Conservation (phyloP, 495 filamentous ascomycete genomes). For the Aspergillus sclerotioniger region DNA sequence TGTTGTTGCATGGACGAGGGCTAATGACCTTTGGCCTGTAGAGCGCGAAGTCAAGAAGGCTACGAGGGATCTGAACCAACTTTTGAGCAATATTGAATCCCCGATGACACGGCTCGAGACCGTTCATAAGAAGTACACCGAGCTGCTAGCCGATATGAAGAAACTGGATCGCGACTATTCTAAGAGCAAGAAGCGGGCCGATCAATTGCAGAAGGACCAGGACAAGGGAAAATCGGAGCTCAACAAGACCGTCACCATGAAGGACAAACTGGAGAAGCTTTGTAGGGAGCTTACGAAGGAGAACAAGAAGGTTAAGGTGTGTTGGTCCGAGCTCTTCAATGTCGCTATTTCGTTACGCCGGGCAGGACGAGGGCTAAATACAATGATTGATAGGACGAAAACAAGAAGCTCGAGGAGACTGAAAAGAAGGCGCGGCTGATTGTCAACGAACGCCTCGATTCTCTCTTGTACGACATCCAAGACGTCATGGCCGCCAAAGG, state of each 20-base stretch:
- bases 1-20: constrained; percentile 10
- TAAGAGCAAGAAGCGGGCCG: constrained; percentile 93
- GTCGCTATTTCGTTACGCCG: background rate
- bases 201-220: constrained; percentile 95
- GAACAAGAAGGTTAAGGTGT: constrained; percentile 94
- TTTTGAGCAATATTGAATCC: constrained; percentile 76
- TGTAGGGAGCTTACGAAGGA: constrained; percentile 90
- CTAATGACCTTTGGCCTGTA: constrained; percentile 35
- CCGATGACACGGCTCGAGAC: constrained; percentile 75
- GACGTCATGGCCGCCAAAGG: constrained; percentile 77
- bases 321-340: constrained; percentile 12
- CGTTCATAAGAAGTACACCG: constrained; percentile 85
- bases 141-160: constrained; percentile 91
- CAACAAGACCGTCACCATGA: constrained; percentile 80
- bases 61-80: constrained; percentile 80
- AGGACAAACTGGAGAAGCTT: constrained; percentile 92
- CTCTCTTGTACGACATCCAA: constrained; percentile 73
- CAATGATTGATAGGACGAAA: constrained; percentile 68
- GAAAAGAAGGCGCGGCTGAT: constrained; percentile 78
- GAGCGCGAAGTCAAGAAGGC: constrained; percentile 89
- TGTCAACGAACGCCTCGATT: constrained; percentile 79
- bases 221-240: constrained; percentile 83
- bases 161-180: constrained; percentile 87
- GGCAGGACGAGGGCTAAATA: constrained; percentile 3
- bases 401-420: constrained; percentile 78